A percentile compares a stretch with the other conserved stretches of the same genome.
Evolutionary conservation across 768 basidiomycete species (phyloP).

Genomic region (Pleurotus pulmonarius): DNA sequence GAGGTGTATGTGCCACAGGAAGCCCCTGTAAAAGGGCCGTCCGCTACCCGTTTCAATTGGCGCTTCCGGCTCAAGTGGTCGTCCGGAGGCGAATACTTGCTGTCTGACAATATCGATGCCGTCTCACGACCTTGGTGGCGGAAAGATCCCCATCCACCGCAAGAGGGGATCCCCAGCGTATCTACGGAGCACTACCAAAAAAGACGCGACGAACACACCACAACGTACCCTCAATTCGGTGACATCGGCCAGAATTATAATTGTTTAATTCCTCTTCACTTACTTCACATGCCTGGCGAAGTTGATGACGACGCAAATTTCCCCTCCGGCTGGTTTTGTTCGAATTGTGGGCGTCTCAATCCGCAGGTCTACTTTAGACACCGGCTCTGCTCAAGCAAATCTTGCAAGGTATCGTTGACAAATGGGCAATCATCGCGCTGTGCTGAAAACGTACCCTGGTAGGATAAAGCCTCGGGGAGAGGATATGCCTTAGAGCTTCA

Average conservation of each 20-base stretch:
- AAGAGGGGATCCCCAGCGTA: background rate
- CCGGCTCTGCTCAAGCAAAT: background rate
- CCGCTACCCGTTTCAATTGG: background rate
- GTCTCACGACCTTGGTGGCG: background rate
- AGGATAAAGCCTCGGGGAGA: no score
- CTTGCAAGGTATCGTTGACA: background rate
- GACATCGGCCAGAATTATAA: background rate
- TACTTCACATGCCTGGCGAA: background rate
- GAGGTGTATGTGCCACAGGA: no score
- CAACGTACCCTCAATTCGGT: background rate
- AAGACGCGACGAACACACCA: background rate
- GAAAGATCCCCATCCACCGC: background rate
- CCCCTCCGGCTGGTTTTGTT: background rate
- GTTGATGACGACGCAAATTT: background rate
- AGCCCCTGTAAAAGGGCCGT: background rate
- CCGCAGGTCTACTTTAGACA: background rate
- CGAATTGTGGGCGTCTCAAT: background rate
- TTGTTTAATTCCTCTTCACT: background rate
- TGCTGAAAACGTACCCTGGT: no score
- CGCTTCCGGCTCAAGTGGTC: slow-evolving; percentile 3
- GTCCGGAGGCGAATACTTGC: background rate
- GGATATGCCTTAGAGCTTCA: background rate
- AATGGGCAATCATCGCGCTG: no score
- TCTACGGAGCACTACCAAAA: background rate
- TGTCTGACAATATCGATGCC: background rate